Evolutionary conservation across 1,284 basidiomycete species (phyloP), one percentile per base, ranked within the genome.

Genomic region (Earliella scabrosa): DNA sequence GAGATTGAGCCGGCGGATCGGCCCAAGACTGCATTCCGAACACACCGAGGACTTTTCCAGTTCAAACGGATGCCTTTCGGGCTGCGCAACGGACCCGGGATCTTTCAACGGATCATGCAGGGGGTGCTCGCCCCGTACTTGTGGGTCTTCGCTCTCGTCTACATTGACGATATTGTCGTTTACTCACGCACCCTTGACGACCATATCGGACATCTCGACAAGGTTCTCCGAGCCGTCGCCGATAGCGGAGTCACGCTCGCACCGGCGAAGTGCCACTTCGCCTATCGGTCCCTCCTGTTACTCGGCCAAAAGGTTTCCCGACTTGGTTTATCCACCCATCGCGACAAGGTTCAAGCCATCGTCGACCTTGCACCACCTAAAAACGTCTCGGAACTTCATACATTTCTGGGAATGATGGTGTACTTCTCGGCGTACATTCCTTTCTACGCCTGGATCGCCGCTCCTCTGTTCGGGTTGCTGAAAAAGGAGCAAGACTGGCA

Each of bases 1-100:
- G 61, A 61, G 8, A 68, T 79, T 18, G 56, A 45, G 1, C 51
- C 62, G 0, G 60, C 70, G 3, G 72, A 71, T 26, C 59, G 59
- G 13, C 65, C 72, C 45, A 75, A 75, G 53, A 72, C 74, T 0
- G 75, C 75, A 0, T 79, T 74, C 70, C 52, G 72, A 18, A 72
- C 72, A 0, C 77, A 77, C 58, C 52, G 61, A 34, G 78, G 77
- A 4, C 61, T 78, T 0, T 75, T 60, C 38, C 75, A 79, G 58
- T 79, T 77, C 60, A 63, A 59, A 34, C 44, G 71, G 16, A 76
- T 80, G 73, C 77, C 76, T 0, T 79, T 80, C 55, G 77, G 77
- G 3, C 65, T 73, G 1, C 60, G 69, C 1, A 78, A 77, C 52
- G 74, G 76, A 0, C 77, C 77, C 0, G 58, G 69, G 5, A 66